Conservation (phyloP, 164 flowering plant species). For the Aristolochia contorta region DNA sequence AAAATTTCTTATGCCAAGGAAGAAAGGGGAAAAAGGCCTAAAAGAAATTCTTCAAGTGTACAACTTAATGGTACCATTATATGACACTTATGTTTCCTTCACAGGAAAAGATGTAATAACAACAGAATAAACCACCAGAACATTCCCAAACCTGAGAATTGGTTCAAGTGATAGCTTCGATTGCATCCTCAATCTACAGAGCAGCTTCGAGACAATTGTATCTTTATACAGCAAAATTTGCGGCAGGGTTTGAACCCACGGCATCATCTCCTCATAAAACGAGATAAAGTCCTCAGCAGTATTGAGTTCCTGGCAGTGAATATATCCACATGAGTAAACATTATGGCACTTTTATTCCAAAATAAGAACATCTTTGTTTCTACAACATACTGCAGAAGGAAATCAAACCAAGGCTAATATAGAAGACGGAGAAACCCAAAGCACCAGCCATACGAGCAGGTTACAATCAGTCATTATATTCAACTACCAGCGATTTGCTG, state of each 20-base stretch:
- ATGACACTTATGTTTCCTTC: no score
- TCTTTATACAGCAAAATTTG: slow-evolving; percentile 69
- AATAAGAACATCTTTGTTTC: not conserved
- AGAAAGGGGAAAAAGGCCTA: not conserved
- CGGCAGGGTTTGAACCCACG: slow-evolving; percentile 70
- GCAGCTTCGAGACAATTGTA: slow-evolving; percentile 50
- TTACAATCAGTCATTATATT: no score
- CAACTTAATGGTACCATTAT: not conserved
- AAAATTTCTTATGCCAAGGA: not conserved
- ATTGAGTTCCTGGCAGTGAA: slow-evolving; percentile 59
- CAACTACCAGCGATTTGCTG: no score
- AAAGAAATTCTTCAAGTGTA: not conserved
- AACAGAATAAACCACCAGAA: not conserved
- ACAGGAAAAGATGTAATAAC: not conserved
- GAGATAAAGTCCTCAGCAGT: slow-evolving; percentile 92
- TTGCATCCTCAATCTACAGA: slow-evolving; percentile 53
- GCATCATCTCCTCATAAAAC: slow-evolving; percentile 67
- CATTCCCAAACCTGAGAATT: slow-evolving; percentile 55
- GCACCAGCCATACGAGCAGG: no score
- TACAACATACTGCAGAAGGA: not conserved
- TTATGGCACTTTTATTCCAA: not conserved
- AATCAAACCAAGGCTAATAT: not conserved
- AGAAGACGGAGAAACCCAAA: not conserved
- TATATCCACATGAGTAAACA: not conserved
- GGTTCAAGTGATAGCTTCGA: slow-evolving; percentile 85